Evolutionary conservation across 1,139 yeast species (phyloP), one percentile per base, ranked within the genome.

Genomic region (Candida neerlandica): DNA sequence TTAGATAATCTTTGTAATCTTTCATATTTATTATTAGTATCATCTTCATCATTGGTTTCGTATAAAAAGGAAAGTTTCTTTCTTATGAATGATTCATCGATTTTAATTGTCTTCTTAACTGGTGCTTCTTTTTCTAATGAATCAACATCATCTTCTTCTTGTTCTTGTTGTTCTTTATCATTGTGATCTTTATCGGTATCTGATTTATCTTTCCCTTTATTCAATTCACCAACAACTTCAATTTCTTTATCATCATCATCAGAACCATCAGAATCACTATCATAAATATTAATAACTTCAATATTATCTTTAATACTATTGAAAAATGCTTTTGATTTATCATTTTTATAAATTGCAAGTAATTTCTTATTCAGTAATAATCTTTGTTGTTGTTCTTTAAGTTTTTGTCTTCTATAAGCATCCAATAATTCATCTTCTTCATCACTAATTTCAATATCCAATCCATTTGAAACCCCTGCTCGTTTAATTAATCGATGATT

Each of bases 401-500:
- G 72, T 60, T 85, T 80, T 54, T 77, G 81, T 49, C 70, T 70
- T 56, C 82, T 71, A 54, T 78, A 78, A 1, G 77, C 78, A 59
- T 77, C 77, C 53, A 79, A 69, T 48, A 85, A 73, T 46, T 81
- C 84, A 54, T 84, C 88, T 56, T 82, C 88, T 62, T 85, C 89
- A 43, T 79, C 81, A 59, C 85, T 80, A 51, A 87, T 75, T 52
- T 88, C 92, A 42, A 87, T 69, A 52, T 85, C 89, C 44, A 82
- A 75, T 2, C 80, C 81, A 46, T 78, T 77, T 11, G 43, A 35
- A 41, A 38, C 38, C 16, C 77, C 78, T 7, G 77, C 77, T 52
- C 89, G 78, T 58, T 84, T 87, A 37, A 90, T 77, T 64, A 90
- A 82, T 33, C 85, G 86, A 56, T 96, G 97, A 51, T 86, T 86